Evolutionary conservation across 2,329 filamentous ascomycete species (phyloP), one percentile per base, ranked within the genome.

Genomic region (Aspergillus caelatus): DNA sequence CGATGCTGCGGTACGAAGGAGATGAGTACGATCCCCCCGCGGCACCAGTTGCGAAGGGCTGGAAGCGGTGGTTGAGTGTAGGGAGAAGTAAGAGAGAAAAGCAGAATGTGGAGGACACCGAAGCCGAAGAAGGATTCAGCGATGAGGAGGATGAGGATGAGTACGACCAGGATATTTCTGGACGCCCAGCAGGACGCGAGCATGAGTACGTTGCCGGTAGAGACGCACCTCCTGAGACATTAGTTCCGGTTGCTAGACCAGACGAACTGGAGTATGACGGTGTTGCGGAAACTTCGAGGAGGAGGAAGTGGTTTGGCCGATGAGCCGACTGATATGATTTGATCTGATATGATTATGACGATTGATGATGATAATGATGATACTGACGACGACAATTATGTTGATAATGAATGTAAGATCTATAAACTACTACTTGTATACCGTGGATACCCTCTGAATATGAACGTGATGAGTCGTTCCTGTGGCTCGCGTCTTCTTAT

Each of bases 1-100:
- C 96, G 12, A 88, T 88, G 59, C 81, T 99, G 58, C 79, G 79
- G 70, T 88, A 81, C 64, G 78, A 82, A n/a, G 81, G 79, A 8
- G 70, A 67, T n/a, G 74, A 74, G 39, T 74, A 75, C 56, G 78
- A 80, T 57, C 78, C 77, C 7, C 73, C 74, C 10, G 73, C 77
- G 1, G 71, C 68, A 4, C 74, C 72, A 12, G 67, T 77, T 6
- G 70, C 76, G 56, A 79, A 79, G 62, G 74, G 76, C 32, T 80
- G 78, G 78, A 76, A 72, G 65, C 79, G 77, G 60, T 78, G 76
- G 75, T 62, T 78, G 41, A 69, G 71, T 26, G 65, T 76, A 36
- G 69, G 71, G 30, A 68, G 73, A 21, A 74, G 72, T 55, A 74
- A 71, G 61, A 70, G 72, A 59, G 65, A 66, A 14, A 61, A 64